Conservation (phyloP, 2,329 filamentous ascomycete genomes). For the Lasiodiplodia citricola region DNA sequence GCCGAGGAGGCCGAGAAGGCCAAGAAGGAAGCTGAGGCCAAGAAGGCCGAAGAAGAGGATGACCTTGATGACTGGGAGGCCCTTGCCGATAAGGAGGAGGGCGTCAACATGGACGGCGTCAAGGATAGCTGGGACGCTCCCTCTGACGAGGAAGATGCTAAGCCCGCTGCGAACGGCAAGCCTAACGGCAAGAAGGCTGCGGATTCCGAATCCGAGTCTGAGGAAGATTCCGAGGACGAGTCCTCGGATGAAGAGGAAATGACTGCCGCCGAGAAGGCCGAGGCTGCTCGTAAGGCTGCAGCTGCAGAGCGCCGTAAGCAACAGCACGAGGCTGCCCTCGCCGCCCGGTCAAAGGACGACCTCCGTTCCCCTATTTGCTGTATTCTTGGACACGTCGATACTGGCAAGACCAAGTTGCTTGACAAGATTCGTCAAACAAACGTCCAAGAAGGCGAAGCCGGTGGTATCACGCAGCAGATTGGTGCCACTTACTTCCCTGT, state of each 20-base stretch:
- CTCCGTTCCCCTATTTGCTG: constrained; percentile 98
- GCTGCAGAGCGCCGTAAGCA: constrained; percentile 87
- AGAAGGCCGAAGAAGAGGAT: constrained; percentile 64
- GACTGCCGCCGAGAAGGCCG: constrained; percentile 74
- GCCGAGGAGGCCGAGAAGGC: constrained; percentile 78
- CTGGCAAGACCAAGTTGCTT: constrained; percentile 98
- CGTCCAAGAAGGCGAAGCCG: constrained; percentile 97
- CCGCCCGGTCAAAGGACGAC: constrained; percentile 90
- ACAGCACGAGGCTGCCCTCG: constrained; percentile 88
- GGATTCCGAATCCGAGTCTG: constrained; percentile 56
- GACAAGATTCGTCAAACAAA: constrained; percentile 99
- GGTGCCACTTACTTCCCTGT: constrained; percentile 99
- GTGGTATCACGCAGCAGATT: constrained; percentile 99
- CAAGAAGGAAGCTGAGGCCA: constrained; percentile 69
- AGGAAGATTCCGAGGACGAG: constrained; percentile 63
- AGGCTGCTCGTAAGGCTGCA: constrained; percentile 81
- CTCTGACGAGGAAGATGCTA: constrained; percentile 67
- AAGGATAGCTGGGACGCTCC: constrained; percentile 97
- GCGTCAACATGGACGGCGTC: constrained; percentile 82
- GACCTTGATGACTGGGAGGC: constrained; percentile 86
- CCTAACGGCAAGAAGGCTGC: constrained; percentile 36
- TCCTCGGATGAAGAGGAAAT: constrained; percentile 74
- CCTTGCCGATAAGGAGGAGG: constrained; percentile 73
- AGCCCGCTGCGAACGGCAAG: constrained; percentile 44
- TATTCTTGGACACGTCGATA: constrained; percentile 99